These are phyloP conservation scores for Prosopis cineraria DNA, from an alignment of 306 rosid species.

Conservation along the genomic window DNA sequence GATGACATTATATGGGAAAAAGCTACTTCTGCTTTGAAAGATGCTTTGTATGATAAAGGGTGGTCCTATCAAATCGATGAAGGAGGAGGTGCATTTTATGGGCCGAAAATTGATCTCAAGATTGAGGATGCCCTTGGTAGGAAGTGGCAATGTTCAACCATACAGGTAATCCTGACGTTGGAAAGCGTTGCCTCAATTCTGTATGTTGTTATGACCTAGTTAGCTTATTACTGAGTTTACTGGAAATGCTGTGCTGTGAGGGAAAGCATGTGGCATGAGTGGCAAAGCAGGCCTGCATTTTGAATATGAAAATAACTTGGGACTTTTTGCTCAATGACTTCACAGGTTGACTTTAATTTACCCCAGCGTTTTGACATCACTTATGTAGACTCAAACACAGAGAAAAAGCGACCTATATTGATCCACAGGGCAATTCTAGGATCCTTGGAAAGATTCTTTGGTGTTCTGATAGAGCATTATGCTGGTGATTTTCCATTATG, in stretches of 20 bases:
- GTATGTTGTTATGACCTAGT: slow-evolving; percentile 3
- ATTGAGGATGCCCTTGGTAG: slow-evolving; percentile 99
- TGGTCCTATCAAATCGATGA: slow-evolving; percentile 92
- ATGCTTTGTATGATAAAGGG: slow-evolving; percentile 91
- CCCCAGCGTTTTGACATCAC: slow-evolving; percentile 94
- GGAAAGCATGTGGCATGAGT: not conserved
- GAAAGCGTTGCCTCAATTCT: slow-evolving; percentile 7
- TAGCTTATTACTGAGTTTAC: not conserved
- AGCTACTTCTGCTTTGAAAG: slow-evolving; percentile 85
- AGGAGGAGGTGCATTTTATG: slow-evolving; percentile 98
- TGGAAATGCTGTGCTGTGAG: not conserved
- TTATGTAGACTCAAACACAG: slow-evolving; percentile 79
- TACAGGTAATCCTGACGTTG: slow-evolving; percentile 63
- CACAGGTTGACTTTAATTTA: slow-evolving; percentile 94
- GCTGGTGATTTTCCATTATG: slow-evolving; percentile 97
- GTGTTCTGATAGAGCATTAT: slow-evolving; percentile 93
- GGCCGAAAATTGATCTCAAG: slow-evolving; percentile 97
- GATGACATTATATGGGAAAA: slow-evolving; percentile 84
- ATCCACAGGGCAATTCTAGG: slow-evolving; percentile 98
- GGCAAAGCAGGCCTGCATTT: slow-evolving; percentile 2
- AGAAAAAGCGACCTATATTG: slow-evolving; percentile 88
- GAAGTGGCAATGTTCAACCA: slow-evolving; percentile 99
- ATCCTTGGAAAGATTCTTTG: slow-evolving; percentile 94
- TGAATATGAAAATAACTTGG: not conserved
- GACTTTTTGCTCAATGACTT: slow-evolving; percentile 19